Evolutionary conservation across 2,329 filamentous ascomycete species (phyloP).

Genomic region (Penicillium nordicum): DNA sequence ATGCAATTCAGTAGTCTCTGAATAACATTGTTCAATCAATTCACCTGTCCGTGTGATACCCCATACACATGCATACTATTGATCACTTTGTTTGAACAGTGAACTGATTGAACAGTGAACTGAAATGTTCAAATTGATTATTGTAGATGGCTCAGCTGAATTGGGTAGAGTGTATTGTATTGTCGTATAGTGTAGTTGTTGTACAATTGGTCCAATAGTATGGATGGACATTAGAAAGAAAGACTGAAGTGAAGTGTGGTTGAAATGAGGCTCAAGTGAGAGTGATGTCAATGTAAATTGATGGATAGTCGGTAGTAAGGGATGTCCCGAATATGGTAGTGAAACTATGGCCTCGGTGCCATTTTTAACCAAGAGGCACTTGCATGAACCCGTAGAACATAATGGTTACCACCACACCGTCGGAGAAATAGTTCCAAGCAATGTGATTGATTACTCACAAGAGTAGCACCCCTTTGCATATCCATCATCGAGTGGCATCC

Average conservation of each 20-base stretch:
- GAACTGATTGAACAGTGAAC: too few relatives aligned
- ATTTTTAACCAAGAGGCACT: not conserved
- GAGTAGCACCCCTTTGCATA: not conserved
- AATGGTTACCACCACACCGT: not conserved
- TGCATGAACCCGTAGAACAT: too few relatives aligned
- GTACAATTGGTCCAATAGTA: not conserved
- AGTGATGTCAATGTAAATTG: not conserved
- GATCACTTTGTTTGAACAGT: not conserved
- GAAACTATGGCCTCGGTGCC: not conserved
- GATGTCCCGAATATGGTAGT: not conserved
- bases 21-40: not conserved
- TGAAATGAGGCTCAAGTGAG: not conserved
- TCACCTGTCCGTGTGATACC: not conserved
- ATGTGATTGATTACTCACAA: fast-evolving
- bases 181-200: too few relatives aligned
- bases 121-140: too few relatives aligned
- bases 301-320: not conserved
- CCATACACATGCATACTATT: not conserved
- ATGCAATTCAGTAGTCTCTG: not conserved
- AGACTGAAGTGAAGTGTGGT: not conserved
- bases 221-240: too few relatives aligned
- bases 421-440: not conserved
- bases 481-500: not conserved
- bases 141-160: not conserved
- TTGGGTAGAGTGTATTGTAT: too few relatives aligned